Percentiles rank a stretch among this genome's conserved stretches.
Conservation (phyloP, 176 grass and related monocot genomes). For the Oryza brachyantha region DNA sequence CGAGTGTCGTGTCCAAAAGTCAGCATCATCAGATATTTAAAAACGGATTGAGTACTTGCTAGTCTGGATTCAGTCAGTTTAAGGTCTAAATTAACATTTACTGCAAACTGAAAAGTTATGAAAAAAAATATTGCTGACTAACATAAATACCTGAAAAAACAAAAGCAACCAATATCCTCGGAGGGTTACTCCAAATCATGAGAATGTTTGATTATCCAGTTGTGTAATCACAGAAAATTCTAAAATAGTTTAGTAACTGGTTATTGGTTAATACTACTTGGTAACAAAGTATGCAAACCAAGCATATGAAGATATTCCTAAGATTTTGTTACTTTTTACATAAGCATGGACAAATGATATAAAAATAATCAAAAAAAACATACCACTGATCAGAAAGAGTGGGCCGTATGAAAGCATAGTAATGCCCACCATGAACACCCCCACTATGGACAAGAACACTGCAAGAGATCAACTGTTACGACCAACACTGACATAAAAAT, state of each 20-base stretch:
- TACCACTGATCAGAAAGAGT: slow-evolving; percentile 93
- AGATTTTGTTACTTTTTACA: slow-evolving; percentile 13
- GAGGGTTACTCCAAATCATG: background rate
- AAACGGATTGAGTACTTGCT: too few species aligned
- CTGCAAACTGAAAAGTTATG: background rate
- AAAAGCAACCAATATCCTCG: background rate
- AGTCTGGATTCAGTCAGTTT: background rate
- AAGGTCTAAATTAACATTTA: background rate
- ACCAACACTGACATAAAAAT: slow-evolving; percentile 9
- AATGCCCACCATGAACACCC: slow-evolving; percentile 96
- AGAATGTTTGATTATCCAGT: background rate
- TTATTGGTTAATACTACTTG: background rate
- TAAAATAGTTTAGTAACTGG: background rate
- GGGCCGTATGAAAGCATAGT: slow-evolving; percentile 97
- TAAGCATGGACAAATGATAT: background rate
- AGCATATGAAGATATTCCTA: background rate
- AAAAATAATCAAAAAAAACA: background rate
- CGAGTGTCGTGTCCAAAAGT: too few species aligned
- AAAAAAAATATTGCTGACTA: background rate
- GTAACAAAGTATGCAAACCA: background rate
- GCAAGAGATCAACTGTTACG: slow-evolving; percentile 30
- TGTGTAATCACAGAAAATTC: background rate
- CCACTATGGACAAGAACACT: slow-evolving; percentile 98
- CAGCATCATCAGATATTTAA: too few species aligned
- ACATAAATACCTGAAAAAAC: background rate